Conservation (phyloP, 352 stramenopile species). For the Globisporangium rhizosaccharum region DNA sequence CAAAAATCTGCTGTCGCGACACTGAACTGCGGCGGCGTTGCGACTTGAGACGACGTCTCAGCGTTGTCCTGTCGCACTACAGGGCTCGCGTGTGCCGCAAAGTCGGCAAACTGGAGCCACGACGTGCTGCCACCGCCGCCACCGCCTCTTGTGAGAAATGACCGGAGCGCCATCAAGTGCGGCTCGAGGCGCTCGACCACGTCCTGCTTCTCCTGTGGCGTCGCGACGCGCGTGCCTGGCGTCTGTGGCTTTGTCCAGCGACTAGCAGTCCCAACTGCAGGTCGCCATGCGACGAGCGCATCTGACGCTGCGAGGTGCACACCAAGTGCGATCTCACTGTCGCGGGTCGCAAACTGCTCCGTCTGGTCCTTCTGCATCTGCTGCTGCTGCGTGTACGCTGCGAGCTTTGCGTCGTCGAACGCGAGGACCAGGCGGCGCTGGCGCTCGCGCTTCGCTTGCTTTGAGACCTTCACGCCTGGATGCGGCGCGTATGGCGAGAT, state of each 20-base stretch:
- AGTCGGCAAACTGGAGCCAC: constrained; percentile 47
- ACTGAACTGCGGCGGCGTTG: constrained; percentile 28
- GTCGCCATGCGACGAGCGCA: constrained; percentile 39
- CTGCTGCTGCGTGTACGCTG: constrained; percentile 15
- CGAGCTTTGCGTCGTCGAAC: constrained; percentile 34
- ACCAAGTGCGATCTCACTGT: constrained; percentile 43
- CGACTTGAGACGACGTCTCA: neutral
- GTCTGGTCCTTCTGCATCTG: constrained; percentile 5
- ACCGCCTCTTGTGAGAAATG: constrained; percentile 17
- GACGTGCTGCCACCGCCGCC: neutral
- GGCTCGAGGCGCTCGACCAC: constrained; percentile 30
- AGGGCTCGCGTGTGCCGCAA: constrained; percentile 7
- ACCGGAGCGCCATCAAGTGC: constrained; percentile 29
- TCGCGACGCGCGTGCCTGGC: constrained; percentile 17
- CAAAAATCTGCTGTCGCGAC: constrained; percentile 50
- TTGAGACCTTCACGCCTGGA: constrained; percentile 25
- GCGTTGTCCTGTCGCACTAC: constrained; percentile 6
- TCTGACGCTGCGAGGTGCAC: constrained; percentile 43
- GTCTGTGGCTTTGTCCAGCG: constrained; percentile 24
- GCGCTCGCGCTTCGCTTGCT: constrained; percentile 29
- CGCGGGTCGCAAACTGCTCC: constrained; percentile 11
- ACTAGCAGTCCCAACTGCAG: constrained; percentile 19
- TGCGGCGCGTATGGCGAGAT: constrained; percentile 33
- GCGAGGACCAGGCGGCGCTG: constrained; percentile 35
- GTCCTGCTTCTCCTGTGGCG: constrained; percentile 25